phyloP scores from a whole-genome alignment of 257 asterid species.

The Misopates orontium region DNA sequence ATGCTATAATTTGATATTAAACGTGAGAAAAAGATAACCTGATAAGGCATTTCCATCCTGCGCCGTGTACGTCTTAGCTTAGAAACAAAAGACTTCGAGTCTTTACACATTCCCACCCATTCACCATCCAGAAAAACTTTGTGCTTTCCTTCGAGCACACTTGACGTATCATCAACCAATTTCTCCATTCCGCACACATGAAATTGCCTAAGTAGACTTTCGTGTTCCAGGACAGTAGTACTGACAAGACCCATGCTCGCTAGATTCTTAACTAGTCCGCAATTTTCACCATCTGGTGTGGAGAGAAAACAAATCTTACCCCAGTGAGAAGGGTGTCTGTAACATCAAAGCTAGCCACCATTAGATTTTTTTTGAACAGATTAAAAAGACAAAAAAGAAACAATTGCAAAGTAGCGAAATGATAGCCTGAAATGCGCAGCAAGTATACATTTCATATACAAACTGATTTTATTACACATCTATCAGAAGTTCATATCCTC shows the following conservation, averaged over 20 bases:
- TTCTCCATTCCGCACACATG: slow-evolving; percentile 73
- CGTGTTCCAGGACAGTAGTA: slow-evolving; percentile 46
- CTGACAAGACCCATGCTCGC: slow-evolving; percentile 90
- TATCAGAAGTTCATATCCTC: too few species aligned
- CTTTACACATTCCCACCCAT: slow-evolving; percentile 81
- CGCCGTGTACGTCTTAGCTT: slow-evolving; percentile 75
- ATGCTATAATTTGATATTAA: slow-evolving; percentile 25
- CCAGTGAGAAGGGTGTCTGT: slow-evolving; percentile 98
- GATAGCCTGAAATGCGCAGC: slow-evolving; percentile 7
- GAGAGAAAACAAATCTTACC: slow-evolving; percentile 93
- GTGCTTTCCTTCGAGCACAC: slow-evolving; percentile 45
- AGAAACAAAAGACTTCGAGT: slow-evolving; percentile 66
- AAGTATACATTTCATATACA: neutral
- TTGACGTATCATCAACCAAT: slow-evolving; percentile 53
- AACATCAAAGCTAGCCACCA: slow-evolving; percentile 31
- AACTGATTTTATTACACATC: neutral
- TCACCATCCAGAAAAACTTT: slow-evolving; percentile 85
- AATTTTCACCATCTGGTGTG: slow-evolving; percentile 96
- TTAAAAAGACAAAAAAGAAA: neutral
- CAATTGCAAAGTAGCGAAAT: neutral
- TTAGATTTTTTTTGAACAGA: slow-evolving; percentile 22
- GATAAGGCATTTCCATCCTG: slow-evolving; percentile 56
- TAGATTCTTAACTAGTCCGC: slow-evolving; percentile 93
- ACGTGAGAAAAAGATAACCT: slow-evolving; percentile 49
- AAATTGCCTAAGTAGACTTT: slow-evolving; percentile 44